Conservation (phyloP, 805 yeast species). For the Ascoidea asiatica region DNA sequence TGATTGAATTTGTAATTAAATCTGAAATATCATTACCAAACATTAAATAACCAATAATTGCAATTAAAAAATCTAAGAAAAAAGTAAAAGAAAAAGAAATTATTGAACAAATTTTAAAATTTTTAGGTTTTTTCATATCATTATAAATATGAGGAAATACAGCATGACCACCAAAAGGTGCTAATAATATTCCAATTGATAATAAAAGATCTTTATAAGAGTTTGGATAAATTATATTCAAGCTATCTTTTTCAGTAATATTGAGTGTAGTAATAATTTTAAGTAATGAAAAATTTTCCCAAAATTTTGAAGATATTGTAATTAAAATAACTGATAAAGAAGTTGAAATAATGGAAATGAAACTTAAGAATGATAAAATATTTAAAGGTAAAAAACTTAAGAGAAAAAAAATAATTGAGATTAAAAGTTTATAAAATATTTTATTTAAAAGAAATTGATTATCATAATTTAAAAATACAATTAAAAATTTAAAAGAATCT, state of each 20-base stretch:
- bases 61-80: slow-evolving; percentile 46
- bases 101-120: slow-evolving; percentile 38
- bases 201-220: slow-evolving; percentile 24
- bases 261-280: slow-evolving; percentile 30
- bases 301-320: slow-evolving; percentile 31
- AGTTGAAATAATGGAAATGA: slow-evolving; percentile 49
- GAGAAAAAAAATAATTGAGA: slow-evolving; percentile 26
- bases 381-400: slow-evolving; percentile 42
- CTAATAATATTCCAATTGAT: slow-evolving; percentile 52
- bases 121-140: slow-evolving; percentile 62
- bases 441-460: no score
- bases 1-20: slow-evolving; percentile 65
- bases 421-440: slow-evolving; percentile 25
- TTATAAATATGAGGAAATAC: slow-evolving; percentile 65
- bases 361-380: slow-evolving; percentile 36
- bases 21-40: slow-evolving; percentile 58
- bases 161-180: slow-evolving; percentile 82
- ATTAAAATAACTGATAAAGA: slow-evolving; percentile 33
- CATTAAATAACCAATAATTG: slow-evolving; percentile 61
- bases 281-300: slow-evolving; percentile 40
- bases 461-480: no score
- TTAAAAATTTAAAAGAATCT: slow-evolving; percentile 40
- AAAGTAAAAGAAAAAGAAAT: slow-evolving; percentile 47
- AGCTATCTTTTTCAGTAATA: no score
- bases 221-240: slow-evolving; percentile 28